phyloP scores from a whole-genome alignment of 495 filamentous ascomycete species.

The Cryomyces minteri region DNA sequence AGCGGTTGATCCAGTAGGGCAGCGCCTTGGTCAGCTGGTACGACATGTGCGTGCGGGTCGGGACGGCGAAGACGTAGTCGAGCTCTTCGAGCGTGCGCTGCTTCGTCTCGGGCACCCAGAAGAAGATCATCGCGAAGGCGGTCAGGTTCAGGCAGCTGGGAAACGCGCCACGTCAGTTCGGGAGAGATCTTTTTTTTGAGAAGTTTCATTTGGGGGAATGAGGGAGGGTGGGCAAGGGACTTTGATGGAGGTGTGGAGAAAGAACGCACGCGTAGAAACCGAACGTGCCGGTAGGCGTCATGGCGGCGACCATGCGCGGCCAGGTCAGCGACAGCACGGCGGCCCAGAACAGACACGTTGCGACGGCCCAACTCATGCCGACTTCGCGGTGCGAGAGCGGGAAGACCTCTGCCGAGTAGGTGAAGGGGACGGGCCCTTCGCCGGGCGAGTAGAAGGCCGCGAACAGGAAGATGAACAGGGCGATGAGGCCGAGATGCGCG shows the following conservation, averaged over 20 bases:
- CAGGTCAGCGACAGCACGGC: conserved; percentile 44
- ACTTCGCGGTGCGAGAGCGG: conserved; percentile 11
- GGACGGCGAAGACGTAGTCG: conserved; percentile 19
- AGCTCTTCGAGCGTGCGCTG: conserved; percentile 52
- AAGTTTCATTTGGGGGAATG: neutral
- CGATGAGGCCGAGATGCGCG: conserved; percentile 36
- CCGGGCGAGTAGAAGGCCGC: conserved; percentile 12
- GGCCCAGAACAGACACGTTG: conserved; percentile 20
- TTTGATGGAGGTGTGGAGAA: neutral
- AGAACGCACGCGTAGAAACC: conserved; percentile 26
- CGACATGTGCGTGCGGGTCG: conserved; percentile 11
- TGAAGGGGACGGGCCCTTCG: conserved; percentile 18
- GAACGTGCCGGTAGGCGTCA: conserved; percentile 43
- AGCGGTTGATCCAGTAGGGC: conserved; percentile 54
- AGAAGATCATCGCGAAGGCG: conserved; percentile 51
- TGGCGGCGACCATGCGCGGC: conserved; percentile 34
- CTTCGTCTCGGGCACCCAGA: conserved; percentile 66
- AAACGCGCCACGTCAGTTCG: too few species aligned
- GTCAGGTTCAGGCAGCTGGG: conserved; percentile 41
- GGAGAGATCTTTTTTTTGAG: too few species aligned
- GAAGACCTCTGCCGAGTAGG: conserved; percentile 22
- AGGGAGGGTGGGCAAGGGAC: conserved; percentile 1
- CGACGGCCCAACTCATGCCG: conserved; percentile 22
- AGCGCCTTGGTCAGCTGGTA: conserved; percentile 36
- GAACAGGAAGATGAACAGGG: conserved; percentile 15